phyloP scores from a whole-genome alignment of 2,329 filamentous ascomycete genomes.

The Colletotrichum theobromicola region DNA sequence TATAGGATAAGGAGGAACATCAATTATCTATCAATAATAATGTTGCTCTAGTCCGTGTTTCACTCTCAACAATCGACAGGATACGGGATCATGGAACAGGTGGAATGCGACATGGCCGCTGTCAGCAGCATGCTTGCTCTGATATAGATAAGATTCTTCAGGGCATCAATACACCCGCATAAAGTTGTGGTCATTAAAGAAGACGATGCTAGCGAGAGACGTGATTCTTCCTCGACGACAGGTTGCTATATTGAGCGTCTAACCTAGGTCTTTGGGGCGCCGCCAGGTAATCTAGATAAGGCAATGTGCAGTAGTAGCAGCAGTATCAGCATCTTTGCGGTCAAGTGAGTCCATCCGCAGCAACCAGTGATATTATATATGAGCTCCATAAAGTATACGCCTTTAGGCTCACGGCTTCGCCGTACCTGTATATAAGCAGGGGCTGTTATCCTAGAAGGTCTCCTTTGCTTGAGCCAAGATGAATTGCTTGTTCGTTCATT shows the following conservation, averaged over 20 bases:
- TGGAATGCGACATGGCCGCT: accelerated
- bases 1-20: too few species aligned
- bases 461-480: not conserved
- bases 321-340: accelerated
- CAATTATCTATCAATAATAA: too few species aligned
- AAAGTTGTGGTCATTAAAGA: not conserved
- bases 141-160: accelerated
- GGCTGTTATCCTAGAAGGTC: accelerated
- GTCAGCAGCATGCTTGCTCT: not conserved
- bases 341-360: accelerated
- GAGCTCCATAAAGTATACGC: not conserved
- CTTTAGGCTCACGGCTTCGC: not conserved
- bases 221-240: not conserved
- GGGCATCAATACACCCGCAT: not conserved
- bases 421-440: not conserved
- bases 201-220: not conserved
- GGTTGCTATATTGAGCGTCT: accelerated
- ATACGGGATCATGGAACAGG: too few species aligned
- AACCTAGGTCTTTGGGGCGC: accelerated
- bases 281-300: accelerated
- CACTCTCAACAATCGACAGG: too few species aligned
- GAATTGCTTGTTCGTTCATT: too few species aligned
- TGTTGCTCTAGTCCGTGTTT: too few species aligned
- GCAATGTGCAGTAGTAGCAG: accelerated
- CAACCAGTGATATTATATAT: not conserved